Evolutionary conservation across 306 rosid species (phyloP).

Genomic region (Bauhinia variegata): DNA sequence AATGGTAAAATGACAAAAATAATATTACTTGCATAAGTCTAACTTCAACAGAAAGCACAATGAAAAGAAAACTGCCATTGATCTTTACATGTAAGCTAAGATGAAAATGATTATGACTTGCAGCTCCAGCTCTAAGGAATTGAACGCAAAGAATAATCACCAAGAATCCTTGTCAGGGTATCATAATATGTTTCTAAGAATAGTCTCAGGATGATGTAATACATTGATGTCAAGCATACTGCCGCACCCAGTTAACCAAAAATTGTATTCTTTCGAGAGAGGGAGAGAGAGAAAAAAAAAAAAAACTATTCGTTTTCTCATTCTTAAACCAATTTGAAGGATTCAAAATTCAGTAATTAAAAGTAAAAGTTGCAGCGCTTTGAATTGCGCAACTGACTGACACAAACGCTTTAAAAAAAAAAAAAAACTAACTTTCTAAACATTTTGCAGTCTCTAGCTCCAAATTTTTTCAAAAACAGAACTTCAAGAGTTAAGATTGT

Average conservation of each 20-base stretch:
- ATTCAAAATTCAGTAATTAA: not conserved
- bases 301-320: not conserved
- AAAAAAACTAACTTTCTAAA: not conserved
- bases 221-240: too few relatives aligned
- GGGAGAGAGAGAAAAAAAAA: too few relatives aligned
- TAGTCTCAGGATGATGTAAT: too few relatives aligned
- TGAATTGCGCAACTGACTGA: not conserved
- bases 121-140: not conserved
- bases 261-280: not conserved
- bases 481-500: not conserved
- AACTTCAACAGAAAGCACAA: slow-evolving; percentile 1
- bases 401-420: too few relatives aligned
- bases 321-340: not conserved
- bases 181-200: too few relatives aligned
- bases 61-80: too few relatives aligned
- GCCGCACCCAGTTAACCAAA: not conserved
- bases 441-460: not conserved
- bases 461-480: not conserved
- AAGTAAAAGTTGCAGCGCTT: too few relatives aligned
- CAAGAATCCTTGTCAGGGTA: not conserved
- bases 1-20: not conserved
- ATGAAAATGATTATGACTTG: not conserved
- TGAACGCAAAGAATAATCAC: not conserved
- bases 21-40: not conserved
- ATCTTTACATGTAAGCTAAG: too few relatives aligned